phyloP scores from a whole-genome alignment of 305 asterid genomes.

The Ajuga reptans region DNA sequence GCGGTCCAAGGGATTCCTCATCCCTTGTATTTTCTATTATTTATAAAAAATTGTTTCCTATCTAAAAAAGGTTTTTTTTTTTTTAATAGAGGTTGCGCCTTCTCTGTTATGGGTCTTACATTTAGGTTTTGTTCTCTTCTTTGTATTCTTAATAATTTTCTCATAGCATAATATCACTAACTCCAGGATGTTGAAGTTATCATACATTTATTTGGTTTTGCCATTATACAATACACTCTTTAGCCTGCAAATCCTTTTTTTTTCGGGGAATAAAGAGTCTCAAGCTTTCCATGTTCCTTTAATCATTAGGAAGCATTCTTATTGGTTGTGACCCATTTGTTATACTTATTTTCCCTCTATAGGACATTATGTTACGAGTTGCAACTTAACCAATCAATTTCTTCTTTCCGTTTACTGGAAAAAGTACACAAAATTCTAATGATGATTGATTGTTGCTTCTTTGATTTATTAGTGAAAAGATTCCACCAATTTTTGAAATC shows the following conservation, averaged over 20 bases:
- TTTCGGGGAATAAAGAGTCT: not conserved
- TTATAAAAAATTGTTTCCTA: too few species aligned
- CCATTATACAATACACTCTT: not conserved
- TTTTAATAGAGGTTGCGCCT: not conserved
- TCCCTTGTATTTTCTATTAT: too few species aligned
- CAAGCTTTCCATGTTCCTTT: not conserved
- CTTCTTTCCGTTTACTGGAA: not conserved
- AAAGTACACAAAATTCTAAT: not conserved
- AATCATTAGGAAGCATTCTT: not conserved
- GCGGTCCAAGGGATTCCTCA: not conserved
- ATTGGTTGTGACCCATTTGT: not conserved
- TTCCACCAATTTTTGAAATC: not conserved
- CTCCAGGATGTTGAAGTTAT: conserved; percentile 3
- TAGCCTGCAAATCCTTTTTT: not conserved
- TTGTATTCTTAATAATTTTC: not conserved
- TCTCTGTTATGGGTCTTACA: not conserved
- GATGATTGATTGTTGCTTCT: not conserved
- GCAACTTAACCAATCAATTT: not conserved
- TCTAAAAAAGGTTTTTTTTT: too few species aligned
- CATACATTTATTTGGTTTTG: not conserved
- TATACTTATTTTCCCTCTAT: not conserved
- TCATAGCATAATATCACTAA: not conserved
- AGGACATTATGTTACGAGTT: not conserved
- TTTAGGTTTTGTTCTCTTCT: not conserved
- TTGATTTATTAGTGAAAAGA: not conserved